Evolutionary conservation across 148 eudicot genomes (phyloP), one percentile per base, ranked within the genome.

Genomic region (Suaeda aralocaspica): DNA sequence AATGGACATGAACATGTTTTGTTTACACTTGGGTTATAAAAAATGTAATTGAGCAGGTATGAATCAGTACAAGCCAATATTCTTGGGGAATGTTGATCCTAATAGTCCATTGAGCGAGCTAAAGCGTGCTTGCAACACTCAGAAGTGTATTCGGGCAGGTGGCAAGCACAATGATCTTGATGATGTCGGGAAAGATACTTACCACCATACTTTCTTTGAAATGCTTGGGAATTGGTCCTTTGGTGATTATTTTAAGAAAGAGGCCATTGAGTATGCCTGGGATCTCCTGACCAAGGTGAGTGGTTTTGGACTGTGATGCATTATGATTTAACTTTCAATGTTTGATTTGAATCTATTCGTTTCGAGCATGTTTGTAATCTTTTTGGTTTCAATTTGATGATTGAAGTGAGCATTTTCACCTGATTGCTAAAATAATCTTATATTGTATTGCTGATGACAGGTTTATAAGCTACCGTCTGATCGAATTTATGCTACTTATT

Each of bases 171-270:
- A 94, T 73, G 99, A 94, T 79, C 88, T 94, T 31, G 99, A 94
- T 66, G 99, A 94, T 82, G 99, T 94, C 52, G 99, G 99, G 46
- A 94, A 91, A 76, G 99, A 94, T 62, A 94, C 99, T 50, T 94
- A 94, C 66, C 99, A 94, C 64, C 99, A 94, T 66, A 94, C 99
- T 24, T 94, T 91, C 79, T 94, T 94, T 60, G 99, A 94, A 74
- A 94, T 94, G 99, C 92, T 94, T 63, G 99, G 99, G 64, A 94
- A 94, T 78, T 94, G 99, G 99, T 89, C 97, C 1, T 94, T 94
- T 68, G 99, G 99, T 50, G 87, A 94, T 73, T 94, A 94, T 72
- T 94, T 94, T 55, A 94, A 94, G 82, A 73, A 71, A 14, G 97
- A 94, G 76, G 99, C 97, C 39, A 91, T 94, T 75, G 82, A 68